Percentiles rank a stretch among this genome's conserved stretches.
Conservation (phyloP, 1,284 basidiomycete genomes). For the Naganishia sp. region DNA sequence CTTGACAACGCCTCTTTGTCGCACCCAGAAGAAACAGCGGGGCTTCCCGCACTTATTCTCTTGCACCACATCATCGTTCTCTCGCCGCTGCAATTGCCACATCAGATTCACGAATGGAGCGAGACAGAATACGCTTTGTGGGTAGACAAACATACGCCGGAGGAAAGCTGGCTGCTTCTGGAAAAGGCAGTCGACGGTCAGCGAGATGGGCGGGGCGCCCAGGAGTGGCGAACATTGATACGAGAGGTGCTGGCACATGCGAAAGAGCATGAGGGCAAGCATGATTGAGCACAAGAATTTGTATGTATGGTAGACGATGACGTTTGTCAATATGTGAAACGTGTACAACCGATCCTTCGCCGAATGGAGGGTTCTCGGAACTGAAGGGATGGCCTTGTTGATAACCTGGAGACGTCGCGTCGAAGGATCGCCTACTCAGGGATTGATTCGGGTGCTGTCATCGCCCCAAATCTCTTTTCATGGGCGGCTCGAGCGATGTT, state of each 20-base stretch:
- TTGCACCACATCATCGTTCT: conserved; percentile 90
- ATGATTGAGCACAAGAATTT: background rate
- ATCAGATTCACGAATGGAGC: conserved; percentile 84
- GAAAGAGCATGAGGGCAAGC: conserved; percentile 26
- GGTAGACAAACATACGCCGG: conserved; percentile 48
- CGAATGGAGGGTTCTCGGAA: no score
- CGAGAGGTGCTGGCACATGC: conserved; percentile 46
- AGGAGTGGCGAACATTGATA: conserved; percentile 39
- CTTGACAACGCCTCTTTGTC: conserved; percentile 71
- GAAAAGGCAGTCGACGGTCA: conserved; percentile 50
- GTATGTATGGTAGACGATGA: background rate
- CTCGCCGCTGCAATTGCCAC: conserved; percentile 78
- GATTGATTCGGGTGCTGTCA: no score
- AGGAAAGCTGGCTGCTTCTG: conserved; percentile 43
- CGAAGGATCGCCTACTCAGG: no score
- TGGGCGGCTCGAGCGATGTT: no score
- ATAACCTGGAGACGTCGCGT: no score
- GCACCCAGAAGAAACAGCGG: conserved; percentile 64
- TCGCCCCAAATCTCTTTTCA: no score
- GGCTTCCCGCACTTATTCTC: conserved; percentile 77
- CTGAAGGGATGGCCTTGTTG: no score
- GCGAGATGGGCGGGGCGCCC: conserved; percentile 34
- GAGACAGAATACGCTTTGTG: conserved; percentile 73
- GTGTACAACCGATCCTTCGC: background rate
- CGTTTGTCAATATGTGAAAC: background rate